A percentile compares a stretch with the other conserved stretches of the same genome.
phyloP scores from a whole-genome alignment of 371 early-diverging fungal species.

The Mortierella sp. region DNA sequence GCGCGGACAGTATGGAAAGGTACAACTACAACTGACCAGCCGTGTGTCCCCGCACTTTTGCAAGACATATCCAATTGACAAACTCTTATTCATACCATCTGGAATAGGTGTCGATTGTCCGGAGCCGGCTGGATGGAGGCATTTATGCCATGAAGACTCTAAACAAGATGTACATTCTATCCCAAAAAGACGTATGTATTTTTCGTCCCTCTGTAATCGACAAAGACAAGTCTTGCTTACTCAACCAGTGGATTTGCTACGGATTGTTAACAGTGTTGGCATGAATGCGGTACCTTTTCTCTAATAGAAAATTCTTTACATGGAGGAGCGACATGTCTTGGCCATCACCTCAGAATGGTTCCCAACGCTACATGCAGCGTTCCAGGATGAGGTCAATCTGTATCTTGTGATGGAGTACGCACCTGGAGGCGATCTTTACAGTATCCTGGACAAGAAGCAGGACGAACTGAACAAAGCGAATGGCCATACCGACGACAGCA shows the following conservation, averaged over 20 bases:
- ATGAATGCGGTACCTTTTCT: neutral
- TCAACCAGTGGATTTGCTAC: too few species aligned
- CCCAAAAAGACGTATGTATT: slow-evolving; percentile 79
- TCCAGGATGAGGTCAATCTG: slow-evolving; percentile 90
- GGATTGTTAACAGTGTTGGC: too few species aligned
- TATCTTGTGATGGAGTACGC: slow-evolving; percentile 98
- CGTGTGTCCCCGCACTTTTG: too few species aligned
- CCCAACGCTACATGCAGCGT: slow-evolving; percentile 86
- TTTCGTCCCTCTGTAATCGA: too few species aligned
- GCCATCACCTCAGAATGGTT: slow-evolving; percentile 87
- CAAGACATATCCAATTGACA: neutral
- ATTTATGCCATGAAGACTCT: slow-evolving; percentile 98
- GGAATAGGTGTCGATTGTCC: slow-evolving; percentile 79
- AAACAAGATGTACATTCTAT: slow-evolving; percentile 87
- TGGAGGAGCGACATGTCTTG: slow-evolving; percentile 92
- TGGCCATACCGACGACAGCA: neutral
- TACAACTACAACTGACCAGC: slow-evolving; percentile 49
- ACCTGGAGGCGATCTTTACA: slow-evolving; percentile 97
- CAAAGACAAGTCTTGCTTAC: too few species aligned
- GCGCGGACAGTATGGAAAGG: slow-evolving; percentile 94
- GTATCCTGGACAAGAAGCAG: slow-evolving; percentile 89
- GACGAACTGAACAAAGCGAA: slow-evolving; percentile 48
- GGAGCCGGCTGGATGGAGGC: slow-evolving; percentile 73
- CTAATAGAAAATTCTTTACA: slow-evolving; percentile 83
- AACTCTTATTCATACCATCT: neutral